Evolutionary conservation across 768 basidiomycete genomes (phyloP).

Genomic region (Xerocomellus intermedius): DNA sequence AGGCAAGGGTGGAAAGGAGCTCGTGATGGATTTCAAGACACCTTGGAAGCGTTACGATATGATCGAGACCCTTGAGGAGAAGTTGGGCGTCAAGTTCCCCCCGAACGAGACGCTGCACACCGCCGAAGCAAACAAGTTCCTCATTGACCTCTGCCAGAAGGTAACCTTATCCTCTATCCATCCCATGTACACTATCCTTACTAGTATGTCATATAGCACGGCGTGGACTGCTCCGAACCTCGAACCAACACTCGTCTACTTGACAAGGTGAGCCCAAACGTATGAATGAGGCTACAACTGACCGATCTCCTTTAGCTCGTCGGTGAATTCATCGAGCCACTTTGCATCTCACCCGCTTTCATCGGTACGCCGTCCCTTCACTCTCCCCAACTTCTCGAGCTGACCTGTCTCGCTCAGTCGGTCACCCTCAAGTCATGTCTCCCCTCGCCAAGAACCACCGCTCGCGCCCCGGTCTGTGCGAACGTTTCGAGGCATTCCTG

Average conservation of each 20-base stretch:
- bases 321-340: slow-evolving; percentile 95
- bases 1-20: slow-evolving; percentile 77
- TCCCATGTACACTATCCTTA: background rate
- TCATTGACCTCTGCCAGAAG: slow-evolving; percentile 82
- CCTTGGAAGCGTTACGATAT: slow-evolving; percentile 99
- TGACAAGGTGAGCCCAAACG: slow-evolving; percentile 66
- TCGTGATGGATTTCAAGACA: slow-evolving; percentile 81
- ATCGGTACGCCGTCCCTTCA: slow-evolving; percentile 54
- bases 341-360: slow-evolving; percentile 95
- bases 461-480: slow-evolving; percentile 93
- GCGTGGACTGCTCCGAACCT: slow-evolving; percentile 95
- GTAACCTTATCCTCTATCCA: slow-evolving; percentile 35
- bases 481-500: slow-evolving; percentile 98
- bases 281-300: background rate
- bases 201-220: slow-evolving; percentile 54
- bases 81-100: slow-evolving; percentile 89
- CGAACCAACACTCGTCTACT: slow-evolving; percentile 92
- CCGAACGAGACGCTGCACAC: slow-evolving; percentile 88
- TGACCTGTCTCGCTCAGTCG: slow-evolving; percentile 49
- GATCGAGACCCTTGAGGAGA: slow-evolving; percentile 95
- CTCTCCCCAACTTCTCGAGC: background rate
- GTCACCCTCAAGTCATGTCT: slow-evolving; percentile 99
- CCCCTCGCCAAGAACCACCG: slow-evolving; percentile 99
- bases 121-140: slow-evolving; percentile 82
- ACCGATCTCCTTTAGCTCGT: slow-evolving; percentile 61